Percentiles rank a stretch among this genome's conserved stretches.
phyloP scores from a whole-genome alignment of 1,139 yeast species.

The Geotrichum restrictum region DNA sequence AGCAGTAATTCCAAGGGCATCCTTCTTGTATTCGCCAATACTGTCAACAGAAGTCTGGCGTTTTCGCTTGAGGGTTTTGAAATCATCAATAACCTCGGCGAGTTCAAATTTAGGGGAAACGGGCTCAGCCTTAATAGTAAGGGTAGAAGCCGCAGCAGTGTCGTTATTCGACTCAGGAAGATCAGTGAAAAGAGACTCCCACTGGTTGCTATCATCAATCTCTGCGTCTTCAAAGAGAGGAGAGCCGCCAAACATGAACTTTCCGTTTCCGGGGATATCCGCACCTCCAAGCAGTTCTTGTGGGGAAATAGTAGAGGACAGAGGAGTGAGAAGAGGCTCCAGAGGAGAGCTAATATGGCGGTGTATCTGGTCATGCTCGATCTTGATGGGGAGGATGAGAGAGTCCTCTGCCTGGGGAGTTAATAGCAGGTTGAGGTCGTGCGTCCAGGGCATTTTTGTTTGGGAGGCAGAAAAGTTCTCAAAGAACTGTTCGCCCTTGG shows the following conservation, averaged over 20 bases:
- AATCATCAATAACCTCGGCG: neutral
- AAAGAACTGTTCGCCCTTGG: conserved; percentile 15
- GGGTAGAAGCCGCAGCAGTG: conserved; percentile 4
- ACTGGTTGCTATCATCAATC: conserved; percentile 23
- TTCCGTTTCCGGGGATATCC: conserved; percentile 17
- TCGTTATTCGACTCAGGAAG: neutral
- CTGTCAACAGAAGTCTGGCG: conserved; percentile 13
- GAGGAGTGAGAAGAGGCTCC: conserved; percentile 22
- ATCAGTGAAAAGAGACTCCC: conserved; percentile 22
- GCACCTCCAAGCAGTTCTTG: conserved; percentile 31
- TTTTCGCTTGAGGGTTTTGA: conserved; percentile 17
- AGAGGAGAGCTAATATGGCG: neutral
- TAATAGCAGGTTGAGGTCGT: conserved; percentile 9
- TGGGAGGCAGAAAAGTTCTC: conserved; percentile 16
- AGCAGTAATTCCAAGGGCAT: conserved; percentile 39
- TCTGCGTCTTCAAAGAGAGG: conserved; percentile 38
- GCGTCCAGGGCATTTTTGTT: conserved; percentile 3
- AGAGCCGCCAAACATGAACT: conserved; percentile 28
- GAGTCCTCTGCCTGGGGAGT: conserved; percentile 18
- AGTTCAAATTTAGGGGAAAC: conserved; percentile 9
- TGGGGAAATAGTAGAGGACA: conserved; percentile 36
- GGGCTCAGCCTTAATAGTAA: conserved; percentile 15
- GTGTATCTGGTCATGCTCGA: neutral
- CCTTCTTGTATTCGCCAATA: conserved; percentile 34
- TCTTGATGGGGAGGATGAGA: conserved; percentile 6